phyloP scores from a whole-genome alignment of 2,329 filamentous ascomycete genomes.

The Pseudogymnoascus sp. region DNA sequence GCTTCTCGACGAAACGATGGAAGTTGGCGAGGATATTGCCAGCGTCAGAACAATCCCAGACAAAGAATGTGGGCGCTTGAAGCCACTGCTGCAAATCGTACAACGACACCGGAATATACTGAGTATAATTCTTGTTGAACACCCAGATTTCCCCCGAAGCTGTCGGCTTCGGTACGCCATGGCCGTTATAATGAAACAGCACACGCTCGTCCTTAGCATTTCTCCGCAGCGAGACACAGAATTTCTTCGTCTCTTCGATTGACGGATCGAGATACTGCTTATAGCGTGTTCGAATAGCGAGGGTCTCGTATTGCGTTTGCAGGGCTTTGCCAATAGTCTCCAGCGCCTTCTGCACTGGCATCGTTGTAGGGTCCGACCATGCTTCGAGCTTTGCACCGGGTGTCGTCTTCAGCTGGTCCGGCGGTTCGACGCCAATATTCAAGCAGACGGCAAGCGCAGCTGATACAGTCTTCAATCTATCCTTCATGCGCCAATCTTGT shows the following conservation, averaged over 20 bases:
- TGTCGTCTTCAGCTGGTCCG: conserved; percentile 91
- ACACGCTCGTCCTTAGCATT: conserved; percentile 96
- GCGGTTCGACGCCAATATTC: conserved; percentile 95
- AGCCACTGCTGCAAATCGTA: conserved; percentile 96
- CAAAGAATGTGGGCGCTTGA: conserved; percentile 88
- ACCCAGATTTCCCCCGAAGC: conserved; percentile 98
- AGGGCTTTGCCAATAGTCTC: conserved; percentile 93
- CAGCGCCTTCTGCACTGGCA: conserved; percentile 74
- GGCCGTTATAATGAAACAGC: conserved; percentile 97
- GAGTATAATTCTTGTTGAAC: conserved; percentile 97
- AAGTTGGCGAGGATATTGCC: conserved; percentile 95
- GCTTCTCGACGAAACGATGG: conserved; percentile 88
- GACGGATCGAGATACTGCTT: conserved; percentile 96
- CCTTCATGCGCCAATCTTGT: conserved; percentile 96
- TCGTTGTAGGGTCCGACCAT: conserved; percentile 86
- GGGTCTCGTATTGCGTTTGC: conserved; percentile 92
- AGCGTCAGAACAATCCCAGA: conserved; percentile 96
- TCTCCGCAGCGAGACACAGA: conserved; percentile 78
- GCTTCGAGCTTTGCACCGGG: conserved; percentile 92
- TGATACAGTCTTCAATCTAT: conserved; percentile 92
- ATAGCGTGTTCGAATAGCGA: conserved; percentile 92
- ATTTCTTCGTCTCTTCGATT: conserved; percentile 95
- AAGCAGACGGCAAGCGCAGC: conserved; percentile 89
- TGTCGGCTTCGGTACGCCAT: conserved; percentile 93
- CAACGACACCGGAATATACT: conserved; percentile 94